Base-by-base conservation (phyloP, 805 yeast species). In the Wickerhamiella nectarea region DNA sequence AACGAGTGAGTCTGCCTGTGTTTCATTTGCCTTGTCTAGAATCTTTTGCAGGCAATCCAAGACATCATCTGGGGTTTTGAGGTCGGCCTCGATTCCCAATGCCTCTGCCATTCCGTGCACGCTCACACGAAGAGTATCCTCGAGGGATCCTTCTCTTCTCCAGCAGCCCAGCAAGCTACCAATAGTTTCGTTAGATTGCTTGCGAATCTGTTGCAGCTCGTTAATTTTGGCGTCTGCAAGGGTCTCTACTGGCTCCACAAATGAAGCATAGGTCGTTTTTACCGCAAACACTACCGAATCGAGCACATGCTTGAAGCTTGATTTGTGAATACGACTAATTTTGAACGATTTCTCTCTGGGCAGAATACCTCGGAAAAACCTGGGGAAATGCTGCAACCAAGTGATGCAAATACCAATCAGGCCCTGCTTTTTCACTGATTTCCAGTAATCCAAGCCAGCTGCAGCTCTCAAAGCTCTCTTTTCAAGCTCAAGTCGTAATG, bases 371-470 rank as follows among this genome's bases (percentile, higher is more conserved):
- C 34, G 12, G 4, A 25, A 21, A 17, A 40, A 34, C 5, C 34
- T 18, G 14, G 54, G 54, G 28, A 48, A 34, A 11, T 44, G 43
- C 43, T 52, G 55, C 3, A 47, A 19, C 43, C 49, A 51, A 14
- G 50, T 45, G 7, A 53, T 29, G 14, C 46, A 45, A 4, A 41
- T 35, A 2, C 44, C 45, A 5, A 29, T 6, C 4, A 29, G 9
- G 6, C 43, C 39, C 6, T 18, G 46, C 31, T 28, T 34, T 38
- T 25, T 46, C 33, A 17, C 47, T 17, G 9, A 37, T 29, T 11
- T 45, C 56, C 57, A 54, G 45, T 54, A 54, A 2, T 39, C 34
- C 4, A 52, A 38, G 2, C 55, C 56, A 3, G 20, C 34, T 10
- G 46, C 29, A 10, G 48, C 51, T 1, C 55, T 54, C 8, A 54